Percentiles rank a stretch among this genome's conserved stretches.
Conservation (phyloP, 305 asterid genomes). For the Stenogyne calaminthoides region DNA sequence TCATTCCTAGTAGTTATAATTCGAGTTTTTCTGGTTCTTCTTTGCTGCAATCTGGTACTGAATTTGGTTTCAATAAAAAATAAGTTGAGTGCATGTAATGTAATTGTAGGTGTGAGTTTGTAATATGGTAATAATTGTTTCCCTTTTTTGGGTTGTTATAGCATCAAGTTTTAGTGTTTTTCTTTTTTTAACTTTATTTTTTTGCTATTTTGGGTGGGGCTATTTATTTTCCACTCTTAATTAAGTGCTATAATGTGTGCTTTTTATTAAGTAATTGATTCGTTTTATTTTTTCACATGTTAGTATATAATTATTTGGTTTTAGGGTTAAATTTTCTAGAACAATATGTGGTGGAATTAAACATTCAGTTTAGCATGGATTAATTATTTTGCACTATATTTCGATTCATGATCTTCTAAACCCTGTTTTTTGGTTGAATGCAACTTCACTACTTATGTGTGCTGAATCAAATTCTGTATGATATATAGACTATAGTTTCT, state of each 20-base stretch:
- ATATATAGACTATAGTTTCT: no score
- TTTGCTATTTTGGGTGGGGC: not conserved
- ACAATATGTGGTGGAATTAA: no score
- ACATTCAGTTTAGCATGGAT: no score
- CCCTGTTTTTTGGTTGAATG: conserved; percentile 17
- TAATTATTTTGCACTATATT: not conserved
- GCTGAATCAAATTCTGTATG: not conserved
- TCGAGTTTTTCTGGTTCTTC: conserved; percentile 88
- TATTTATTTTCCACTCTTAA: not conserved
- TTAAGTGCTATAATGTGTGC: not conserved
- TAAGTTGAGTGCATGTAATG: not conserved
- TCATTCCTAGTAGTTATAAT: no score
- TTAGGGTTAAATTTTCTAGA: no score
- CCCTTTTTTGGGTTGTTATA: not conserved
- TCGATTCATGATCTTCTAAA: conserved; percentile 9
- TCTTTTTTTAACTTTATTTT: not conserved
- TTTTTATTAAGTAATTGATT: no score
- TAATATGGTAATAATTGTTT: conserved; percentile 13
- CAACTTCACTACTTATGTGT: not conserved
- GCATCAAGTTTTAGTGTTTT: not conserved
- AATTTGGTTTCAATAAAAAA: conserved; percentile 29
- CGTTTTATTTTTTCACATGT: not conserved
- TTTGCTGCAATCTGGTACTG: conserved; percentile 51
- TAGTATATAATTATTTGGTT: no score
- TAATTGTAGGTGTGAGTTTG: not conserved